Evolutionary conservation across 2,329 filamentous ascomycete genomes (phyloP).

Genomic region (Sporothrix pseudoabietina): DNA sequence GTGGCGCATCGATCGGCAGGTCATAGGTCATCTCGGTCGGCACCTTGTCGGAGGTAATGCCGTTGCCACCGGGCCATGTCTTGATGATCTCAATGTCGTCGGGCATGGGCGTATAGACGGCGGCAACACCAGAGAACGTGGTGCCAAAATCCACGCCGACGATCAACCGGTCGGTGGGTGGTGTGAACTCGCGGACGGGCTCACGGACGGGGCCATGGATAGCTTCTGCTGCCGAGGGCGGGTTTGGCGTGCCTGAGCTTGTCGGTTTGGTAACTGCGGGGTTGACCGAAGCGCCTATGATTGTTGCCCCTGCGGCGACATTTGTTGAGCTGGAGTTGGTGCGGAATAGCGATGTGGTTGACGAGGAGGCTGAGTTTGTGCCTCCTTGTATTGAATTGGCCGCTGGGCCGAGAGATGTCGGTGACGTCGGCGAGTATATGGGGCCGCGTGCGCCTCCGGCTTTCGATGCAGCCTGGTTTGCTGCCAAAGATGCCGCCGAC

Average conservation of each 20-base stretch:
- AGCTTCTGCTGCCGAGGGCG: conserved; percentile 60
- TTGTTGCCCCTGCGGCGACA: not conserved
- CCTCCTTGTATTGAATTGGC: not conserved
- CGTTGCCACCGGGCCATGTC: conserved; percentile 80
- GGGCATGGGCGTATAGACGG: conserved; percentile 72
- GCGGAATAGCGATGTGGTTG: conserved; percentile 15
- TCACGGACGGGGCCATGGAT: conserved; percentile 64
- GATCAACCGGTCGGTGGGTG: conserved; percentile 65
- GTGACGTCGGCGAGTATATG: not conserved
- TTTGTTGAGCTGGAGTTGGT: conserved; percentile 8
- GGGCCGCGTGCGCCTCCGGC: not conserved
- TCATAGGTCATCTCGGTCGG: conserved; percentile 75
- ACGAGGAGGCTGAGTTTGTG: conserved; percentile 10
- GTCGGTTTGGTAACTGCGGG: not conserved
- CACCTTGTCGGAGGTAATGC: conserved; percentile 86
- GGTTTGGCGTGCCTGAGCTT: not conserved
- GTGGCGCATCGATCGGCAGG: conserved; percentile 42
- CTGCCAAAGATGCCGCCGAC: conserved; percentile 23
- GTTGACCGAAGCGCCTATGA: conserved; percentile 37
- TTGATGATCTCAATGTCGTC: conserved; percentile 84
- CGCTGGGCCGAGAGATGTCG: not conserved
- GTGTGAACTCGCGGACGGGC: conserved; percentile 54
- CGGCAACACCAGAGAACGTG: conserved; percentile 77
- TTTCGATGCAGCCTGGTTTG: conserved; percentile 21
- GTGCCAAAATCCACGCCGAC: conserved; percentile 83